Evolutionary conservation across 2,329 filamentous ascomycete genomes (phyloP).

Genomic region (Macrophomina tecta): DNA sequence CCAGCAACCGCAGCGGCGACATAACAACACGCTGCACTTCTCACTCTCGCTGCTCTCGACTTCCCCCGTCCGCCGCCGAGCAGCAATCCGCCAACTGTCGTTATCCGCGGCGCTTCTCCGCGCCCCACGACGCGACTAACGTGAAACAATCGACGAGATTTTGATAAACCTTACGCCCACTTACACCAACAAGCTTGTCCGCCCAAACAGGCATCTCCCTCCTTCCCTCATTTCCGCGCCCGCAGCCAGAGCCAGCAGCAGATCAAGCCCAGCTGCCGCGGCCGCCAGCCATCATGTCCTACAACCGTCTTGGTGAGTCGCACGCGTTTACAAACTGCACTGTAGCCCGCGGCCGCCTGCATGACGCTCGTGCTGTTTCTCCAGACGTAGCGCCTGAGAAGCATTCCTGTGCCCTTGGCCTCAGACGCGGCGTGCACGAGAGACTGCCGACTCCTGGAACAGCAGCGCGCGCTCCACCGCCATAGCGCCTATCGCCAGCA

Average conservation of each 20-base stretch:
- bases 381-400: constrained; percentile 6
- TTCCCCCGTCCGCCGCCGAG: neutral
- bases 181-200: constrained; percentile 8
- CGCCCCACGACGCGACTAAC: constrained; percentile 21
- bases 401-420: constrained; percentile 19
- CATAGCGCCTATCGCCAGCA: constrained; percentile 21
- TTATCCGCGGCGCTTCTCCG: constrained; percentile 17
- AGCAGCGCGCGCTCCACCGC: constrained; percentile 15
- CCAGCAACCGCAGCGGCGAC: neutral
- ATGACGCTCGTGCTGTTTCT: constrained; percentile 3
- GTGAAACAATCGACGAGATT: constrained; percentile 19
- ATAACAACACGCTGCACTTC: neutral
- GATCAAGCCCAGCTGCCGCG: constrained; percentile 14
- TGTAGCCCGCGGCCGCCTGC: constrained; percentile 39
- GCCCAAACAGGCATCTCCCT: constrained; percentile 21
- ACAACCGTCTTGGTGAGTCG: constrained; percentile 59
- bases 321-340: constrained; percentile 33
- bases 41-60: neutral
- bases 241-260: constrained; percentile 9
- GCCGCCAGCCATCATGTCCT: constrained; percentile 35
- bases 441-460: constrained; percentile 8
- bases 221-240: constrained; percentile 23
- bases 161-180: constrained; percentile 15
- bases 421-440: neutral
- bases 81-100: constrained; percentile 1